Evolutionary conservation across 2,329 filamentous ascomycete genomes (phyloP).

Genomic region (Knufia fluminis): DNA sequence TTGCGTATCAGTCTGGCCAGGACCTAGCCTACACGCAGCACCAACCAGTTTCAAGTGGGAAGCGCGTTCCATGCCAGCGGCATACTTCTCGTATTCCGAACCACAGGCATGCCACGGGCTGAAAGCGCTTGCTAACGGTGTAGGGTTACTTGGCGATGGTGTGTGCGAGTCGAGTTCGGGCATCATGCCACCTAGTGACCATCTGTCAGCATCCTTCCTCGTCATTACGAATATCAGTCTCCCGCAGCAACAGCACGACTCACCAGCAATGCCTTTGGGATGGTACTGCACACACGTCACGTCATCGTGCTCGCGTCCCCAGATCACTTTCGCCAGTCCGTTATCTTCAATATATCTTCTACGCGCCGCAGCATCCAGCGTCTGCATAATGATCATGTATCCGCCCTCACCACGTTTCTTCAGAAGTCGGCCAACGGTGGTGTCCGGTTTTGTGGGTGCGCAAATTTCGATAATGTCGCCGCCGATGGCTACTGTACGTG

Average conservation of each 20-base stretch:
- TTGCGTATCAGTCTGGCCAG: constrained; percentile 30
- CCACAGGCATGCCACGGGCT: constrained; percentile 40
- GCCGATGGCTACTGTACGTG: constrained; percentile 31
- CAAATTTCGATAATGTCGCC: constrained; percentile 36
- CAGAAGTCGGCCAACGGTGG: constrained; percentile 35
- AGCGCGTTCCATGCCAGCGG: constrained; percentile 29
- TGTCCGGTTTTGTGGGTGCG: constrained; percentile 30
- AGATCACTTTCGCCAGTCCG: constrained; percentile 31
- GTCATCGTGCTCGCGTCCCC: constrained; percentile 27
- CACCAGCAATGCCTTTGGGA: constrained; percentile 34
- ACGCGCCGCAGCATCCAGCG: constrained; percentile 30
- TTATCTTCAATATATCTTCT: constrained; percentile 31
- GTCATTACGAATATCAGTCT: neutral
- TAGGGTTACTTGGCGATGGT: constrained; percentile 27
- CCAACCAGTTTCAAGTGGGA: constrained; percentile 30
- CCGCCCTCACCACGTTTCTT: constrained; percentile 37
- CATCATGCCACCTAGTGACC: constrained; percentile 32
- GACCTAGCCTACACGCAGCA: constrained; percentile 30
- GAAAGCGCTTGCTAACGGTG: constrained; percentile 31
- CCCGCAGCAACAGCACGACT: neutral
- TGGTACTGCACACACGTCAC: constrained; percentile 36
- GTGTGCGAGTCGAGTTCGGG: constrained; percentile 36
- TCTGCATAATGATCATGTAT: constrained; percentile 44
- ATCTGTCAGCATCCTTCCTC: neutral
- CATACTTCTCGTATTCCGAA: constrained; percentile 28